Percentiles rank a stretch among this genome's conserved stretches.
These are phyloP conservation scores for Pseudogymnoascus sp. DNA, from an alignment of 2,329 filamentous ascomycete genomes.

Conservation along the genomic window DNA sequence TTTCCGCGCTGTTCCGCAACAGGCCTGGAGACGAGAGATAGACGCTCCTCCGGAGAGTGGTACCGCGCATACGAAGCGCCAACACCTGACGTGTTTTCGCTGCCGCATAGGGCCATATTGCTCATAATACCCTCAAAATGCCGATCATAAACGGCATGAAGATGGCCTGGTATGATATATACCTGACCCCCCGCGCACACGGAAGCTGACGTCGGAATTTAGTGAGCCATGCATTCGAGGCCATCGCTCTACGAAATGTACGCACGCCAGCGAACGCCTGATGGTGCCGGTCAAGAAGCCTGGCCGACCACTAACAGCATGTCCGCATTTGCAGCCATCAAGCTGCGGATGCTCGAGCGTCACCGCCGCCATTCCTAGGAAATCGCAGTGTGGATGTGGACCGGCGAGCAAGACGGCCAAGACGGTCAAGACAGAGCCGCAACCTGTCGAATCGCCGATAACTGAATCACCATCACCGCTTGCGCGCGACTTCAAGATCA, in stretches of 20 bases:
- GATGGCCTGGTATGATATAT: slow-evolving; percentile 58
- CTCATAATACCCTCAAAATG: slow-evolving; percentile 37
- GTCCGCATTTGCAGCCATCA: slow-evolving; percentile 47
- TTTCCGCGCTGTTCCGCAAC: background rate
- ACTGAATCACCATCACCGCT: slow-evolving; percentile 35
- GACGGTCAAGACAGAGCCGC: slow-evolving; percentile 13
- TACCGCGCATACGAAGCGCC: background rate
- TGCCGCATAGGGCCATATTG: background rate
- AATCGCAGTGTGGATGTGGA: slow-evolving; percentile 47
- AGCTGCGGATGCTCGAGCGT: slow-evolving; percentile 51
- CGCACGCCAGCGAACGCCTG: slow-evolving; percentile 56
- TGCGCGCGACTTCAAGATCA: slow-evolving; percentile 23
- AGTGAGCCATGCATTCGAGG: slow-evolving; percentile 69
- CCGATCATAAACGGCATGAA: slow-evolving; percentile 61
- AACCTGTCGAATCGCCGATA: slow-evolving; percentile 19
- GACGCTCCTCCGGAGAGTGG: background rate
- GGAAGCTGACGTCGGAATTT: slow-evolving; percentile 16
- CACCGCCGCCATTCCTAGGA: slow-evolving; percentile 54
- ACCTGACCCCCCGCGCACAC: background rate
- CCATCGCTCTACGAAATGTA: slow-evolving; percentile 68
- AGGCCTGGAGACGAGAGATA: background rate
- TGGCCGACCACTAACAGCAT: slow-evolving; percentile 59
- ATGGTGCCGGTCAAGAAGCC: slow-evolving; percentile 65
- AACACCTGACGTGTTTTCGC: background rate
- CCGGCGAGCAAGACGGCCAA: slow-evolving; percentile 23